phyloP scores from a whole-genome alignment of 2,329 filamentous ascomycete species.

The Parascedosporium putredinis region DNA sequence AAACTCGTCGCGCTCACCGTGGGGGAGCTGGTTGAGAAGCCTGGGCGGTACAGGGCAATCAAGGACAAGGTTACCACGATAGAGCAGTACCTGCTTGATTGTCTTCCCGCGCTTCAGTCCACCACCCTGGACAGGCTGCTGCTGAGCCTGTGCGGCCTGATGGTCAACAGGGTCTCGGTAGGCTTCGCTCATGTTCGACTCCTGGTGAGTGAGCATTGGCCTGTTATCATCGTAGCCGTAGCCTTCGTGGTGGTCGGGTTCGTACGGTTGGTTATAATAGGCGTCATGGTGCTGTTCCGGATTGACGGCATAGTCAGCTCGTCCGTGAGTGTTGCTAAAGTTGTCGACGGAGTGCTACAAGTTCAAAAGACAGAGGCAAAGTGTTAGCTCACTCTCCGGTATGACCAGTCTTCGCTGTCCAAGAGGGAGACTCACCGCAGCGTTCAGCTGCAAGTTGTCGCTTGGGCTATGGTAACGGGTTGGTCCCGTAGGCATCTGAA shows the following conservation, averaged over 20 bases:
- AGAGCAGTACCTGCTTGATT: slow-evolving; percentile 95
- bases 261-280: slow-evolving; percentile 77
- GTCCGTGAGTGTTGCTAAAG: slow-evolving; percentile 37
- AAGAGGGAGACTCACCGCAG: slow-evolving; percentile 54
- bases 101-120: slow-evolving; percentile 88
- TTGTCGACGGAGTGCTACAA: slow-evolving; percentile 42
- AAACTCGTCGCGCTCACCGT: slow-evolving; percentile 85
- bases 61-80: slow-evolving; percentile 91
- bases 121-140: slow-evolving; percentile 22
- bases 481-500: slow-evolving; percentile 31
- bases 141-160: slow-evolving; percentile 28
- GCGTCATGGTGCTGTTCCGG: slow-evolving; percentile 80
- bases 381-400: not conserved
- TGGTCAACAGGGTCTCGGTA: slow-evolving; percentile 28
- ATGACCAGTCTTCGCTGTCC: not conserved
- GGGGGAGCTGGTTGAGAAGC: slow-evolving; percentile 76
- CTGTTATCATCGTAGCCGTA: slow-evolving; percentile 57
- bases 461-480: slow-evolving; percentile 33
- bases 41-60: slow-evolving; percentile 91
- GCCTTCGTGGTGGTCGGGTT: slow-evolving; percentile 52
- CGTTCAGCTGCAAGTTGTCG: slow-evolving; percentile 73
- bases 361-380: too few relatives aligned
- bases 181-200: slow-evolving; percentile 32
- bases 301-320: slow-evolving; percentile 63
- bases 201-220: slow-evolving; percentile 64